Percentiles rank a stretch among this genome's conserved stretches.
These are phyloP conservation scores for Coemansia guatemalensis DNA, from an alignment of 192 early-diverging fungal species.

Conservation along the genomic window DNA sequence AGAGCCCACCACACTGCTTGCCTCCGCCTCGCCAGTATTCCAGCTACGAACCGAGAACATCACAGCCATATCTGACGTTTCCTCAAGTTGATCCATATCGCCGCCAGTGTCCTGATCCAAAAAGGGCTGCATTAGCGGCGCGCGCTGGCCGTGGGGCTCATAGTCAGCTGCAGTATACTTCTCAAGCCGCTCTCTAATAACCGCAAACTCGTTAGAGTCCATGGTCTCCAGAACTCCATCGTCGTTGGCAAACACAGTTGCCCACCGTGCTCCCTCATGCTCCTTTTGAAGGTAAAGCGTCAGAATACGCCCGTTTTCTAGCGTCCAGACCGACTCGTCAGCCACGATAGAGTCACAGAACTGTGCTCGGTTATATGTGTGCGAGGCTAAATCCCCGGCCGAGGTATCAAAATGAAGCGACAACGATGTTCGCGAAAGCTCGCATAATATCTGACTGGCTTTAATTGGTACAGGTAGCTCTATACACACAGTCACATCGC, in stretches of 20 bases:
- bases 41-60: conserved; percentile 47
- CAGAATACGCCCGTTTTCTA: conserved; percentile 61
- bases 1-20: conserved; percentile 52
- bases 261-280: conserved; percentile 63
- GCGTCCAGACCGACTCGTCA: conserved; percentile 64
- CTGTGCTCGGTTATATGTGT: conserved; percentile 10
- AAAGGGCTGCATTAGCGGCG: conserved; percentile 18
- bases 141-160: not conserved
- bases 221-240: conserved; percentile 65
- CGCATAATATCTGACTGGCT: conserved; percentile 60
- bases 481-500: conserved; percentile 66
- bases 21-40: conserved; percentile 34
- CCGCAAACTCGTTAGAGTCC: conserved; percentile 59
- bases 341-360: conserved; percentile 55
- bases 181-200: conserved; percentile 59
- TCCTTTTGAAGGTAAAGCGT: conserved; percentile 65
- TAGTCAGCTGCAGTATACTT: conserved; percentile 58
- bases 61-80: conserved; percentile 14
- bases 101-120: conserved; percentile 37
- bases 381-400: conserved; percentile 12
- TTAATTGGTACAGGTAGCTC: conserved; percentile 55
- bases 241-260: conserved; percentile 62
- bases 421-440: conserved; percentile 54
- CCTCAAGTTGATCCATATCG: conserved; percentile 28
- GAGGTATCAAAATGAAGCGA: conserved; percentile 36